These are phyloP conservation scores for Scalesia atractyloides DNA, from an alignment of 129 eudicot species.

Conservation along the genomic window DNA sequence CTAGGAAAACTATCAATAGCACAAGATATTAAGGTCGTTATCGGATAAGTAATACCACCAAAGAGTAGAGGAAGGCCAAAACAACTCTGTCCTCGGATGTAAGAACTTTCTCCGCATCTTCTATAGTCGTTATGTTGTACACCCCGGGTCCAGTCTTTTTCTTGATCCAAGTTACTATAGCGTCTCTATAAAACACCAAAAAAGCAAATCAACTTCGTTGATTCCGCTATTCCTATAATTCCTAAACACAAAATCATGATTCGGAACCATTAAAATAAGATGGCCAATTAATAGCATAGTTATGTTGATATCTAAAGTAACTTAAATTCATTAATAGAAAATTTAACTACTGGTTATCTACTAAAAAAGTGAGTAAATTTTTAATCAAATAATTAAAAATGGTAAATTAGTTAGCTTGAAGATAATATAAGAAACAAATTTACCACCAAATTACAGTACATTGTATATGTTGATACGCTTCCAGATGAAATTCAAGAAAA, in stretches of 20 bases:
- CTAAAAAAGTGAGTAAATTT: too few relatives aligned
- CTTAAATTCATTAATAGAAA: too few relatives aligned
- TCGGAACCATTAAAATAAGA: neutral
- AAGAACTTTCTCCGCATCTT: constrained; percentile 77
- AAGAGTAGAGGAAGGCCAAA: constrained; percentile 71
- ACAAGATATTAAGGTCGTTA: constrained; percentile 11
- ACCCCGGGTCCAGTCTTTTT: constrained; percentile 87
- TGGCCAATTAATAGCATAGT: too few relatives aligned
- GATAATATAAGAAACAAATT: too few relatives aligned
- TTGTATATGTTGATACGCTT: too few relatives aligned
- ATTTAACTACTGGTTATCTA: too few relatives aligned
- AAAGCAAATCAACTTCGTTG: neutral
- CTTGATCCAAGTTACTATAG: constrained; percentile 82
- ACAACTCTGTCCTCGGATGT: constrained; percentile 64
- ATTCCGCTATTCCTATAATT: constrained; percentile 1
- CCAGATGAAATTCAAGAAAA: too few relatives aligned
- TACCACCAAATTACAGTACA: too few relatives aligned
- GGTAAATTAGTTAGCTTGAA: too few relatives aligned
- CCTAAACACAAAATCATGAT: constrained; percentile 10
- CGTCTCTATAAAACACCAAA: constrained; percentile 55
- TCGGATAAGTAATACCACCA: constrained; percentile 55
- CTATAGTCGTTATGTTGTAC: constrained; percentile 64
- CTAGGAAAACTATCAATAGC: constrained; percentile 1
- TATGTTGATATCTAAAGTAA: too few relatives aligned
- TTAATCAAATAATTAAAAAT: too few relatives aligned